phyloP scores from a whole-genome alignment of 192 early-diverging fungal genomes.

The Phycomyces nitens region DNA sequence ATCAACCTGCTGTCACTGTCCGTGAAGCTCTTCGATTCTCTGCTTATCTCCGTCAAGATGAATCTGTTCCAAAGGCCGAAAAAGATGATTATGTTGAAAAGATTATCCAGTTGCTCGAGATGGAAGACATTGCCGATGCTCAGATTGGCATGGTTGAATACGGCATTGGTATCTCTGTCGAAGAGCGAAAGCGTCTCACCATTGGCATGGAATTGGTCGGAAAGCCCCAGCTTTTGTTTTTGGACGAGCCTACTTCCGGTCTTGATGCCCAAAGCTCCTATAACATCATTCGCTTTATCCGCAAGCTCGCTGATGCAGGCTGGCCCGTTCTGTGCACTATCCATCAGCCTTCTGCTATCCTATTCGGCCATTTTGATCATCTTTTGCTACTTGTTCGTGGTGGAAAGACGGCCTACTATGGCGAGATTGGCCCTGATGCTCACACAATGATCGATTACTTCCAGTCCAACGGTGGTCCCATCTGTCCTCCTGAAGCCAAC shows the following conservation, averaged over 20 bases:
- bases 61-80: conserved; percentile 43
- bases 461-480: conserved; percentile 66
- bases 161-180: conserved; percentile 72
- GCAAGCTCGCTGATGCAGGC: conserved; percentile 58
- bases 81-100: conserved; percentile 54
- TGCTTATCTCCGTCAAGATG: conserved; percentile 69
- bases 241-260: conserved; percentile 73
- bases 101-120: conserved; percentile 51
- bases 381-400: conserved; percentile 75
- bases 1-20: conserved; percentile 85
- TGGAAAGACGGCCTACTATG: conserved; percentile 78
- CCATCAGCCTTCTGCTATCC: conserved; percentile 79
- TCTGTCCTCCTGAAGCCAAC: conserved; percentile 64
- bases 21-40: conserved; percentile 85
- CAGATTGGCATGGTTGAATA: conserved; percentile 49
- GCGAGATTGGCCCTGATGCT: conserved; percentile 70
- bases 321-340: conserved; percentile 79
- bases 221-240: conserved; percentile 71
- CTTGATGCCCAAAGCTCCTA: conserved; percentile 81
- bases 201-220: conserved; percentile 85
- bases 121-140: conserved; percentile 57
- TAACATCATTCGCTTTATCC: conserved; percentile 73
- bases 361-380: conserved; percentile 86
- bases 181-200: conserved; percentile 78
- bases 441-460: conserved; percentile 66